These are phyloP conservation scores for Acer negundo DNA, from an alignment of 345 rosid species.

Conservation along the genomic window DNA sequence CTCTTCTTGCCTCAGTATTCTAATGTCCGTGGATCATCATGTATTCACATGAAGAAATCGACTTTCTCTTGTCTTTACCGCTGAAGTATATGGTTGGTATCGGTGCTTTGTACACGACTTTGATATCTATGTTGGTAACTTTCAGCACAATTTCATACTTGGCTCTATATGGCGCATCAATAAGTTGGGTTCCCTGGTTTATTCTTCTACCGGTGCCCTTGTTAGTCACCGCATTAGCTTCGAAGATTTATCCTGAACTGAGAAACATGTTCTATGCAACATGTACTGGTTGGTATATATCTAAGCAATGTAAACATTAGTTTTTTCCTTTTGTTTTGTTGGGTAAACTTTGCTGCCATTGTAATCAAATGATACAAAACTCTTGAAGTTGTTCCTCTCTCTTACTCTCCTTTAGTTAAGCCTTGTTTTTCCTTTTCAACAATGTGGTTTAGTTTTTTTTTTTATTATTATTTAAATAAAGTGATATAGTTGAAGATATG, in stretches of 20 bases:
- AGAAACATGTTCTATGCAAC: background rate
- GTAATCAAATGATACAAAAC: too few species aligned
- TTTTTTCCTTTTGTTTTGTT: too few species aligned
- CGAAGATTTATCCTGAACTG: background rate
- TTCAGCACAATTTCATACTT: background rate
- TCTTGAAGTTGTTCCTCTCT: too few species aligned
- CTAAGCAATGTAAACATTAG: background rate
- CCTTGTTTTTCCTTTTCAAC: too few species aligned
- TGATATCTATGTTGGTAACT: background rate
- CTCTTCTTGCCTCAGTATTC: background rate
- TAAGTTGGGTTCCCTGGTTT: background rate
- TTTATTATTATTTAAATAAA: too few species aligned
- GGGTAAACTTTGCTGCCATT: too few species aligned
- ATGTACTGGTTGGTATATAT: background rate
- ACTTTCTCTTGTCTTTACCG: background rate
- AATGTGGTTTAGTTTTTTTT: too few species aligned
- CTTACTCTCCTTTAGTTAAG: too few species aligned
- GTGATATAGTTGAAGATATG: too few species aligned
- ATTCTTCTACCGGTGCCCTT: background rate
- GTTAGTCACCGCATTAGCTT: background rate
- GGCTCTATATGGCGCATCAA: background rate
- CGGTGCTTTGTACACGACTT: background rate
- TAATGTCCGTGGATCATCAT: background rate
- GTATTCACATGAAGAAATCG: background rate
- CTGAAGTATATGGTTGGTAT: background rate